Base-by-base conservation (phyloP, 805 yeast species). In the Ogataea kodamae region DNA sequence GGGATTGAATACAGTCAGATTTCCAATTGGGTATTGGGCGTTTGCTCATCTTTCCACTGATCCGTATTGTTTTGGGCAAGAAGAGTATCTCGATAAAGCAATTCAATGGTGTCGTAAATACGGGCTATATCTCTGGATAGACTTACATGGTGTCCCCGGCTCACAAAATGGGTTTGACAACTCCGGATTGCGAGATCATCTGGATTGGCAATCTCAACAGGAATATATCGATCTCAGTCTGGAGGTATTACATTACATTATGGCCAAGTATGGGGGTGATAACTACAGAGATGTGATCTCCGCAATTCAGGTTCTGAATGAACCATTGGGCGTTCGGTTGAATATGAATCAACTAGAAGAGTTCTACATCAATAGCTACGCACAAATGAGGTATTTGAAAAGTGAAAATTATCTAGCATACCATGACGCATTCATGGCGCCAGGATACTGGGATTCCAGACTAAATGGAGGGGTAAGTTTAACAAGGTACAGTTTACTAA, bases 91-190 rank as follows among this genome's bases (percentile, higher is more conserved):
- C 39, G 75, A 80, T 28, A 59, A 71, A 37, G 84, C 86, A 1
- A 60, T 85, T 22, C 72, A 63, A 28, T 85, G 94, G 94, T 76
- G 82, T 12, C 57, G 72, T 14, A 63, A 64, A 24, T 57, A 78
- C 46, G 78, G 68, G 10, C 60, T 85, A 41, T 72, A 81, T 39
- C 81, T 78, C 4, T 77, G 84, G 80, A 61, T 85, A 32, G 94
- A 85, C 51, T 59, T 85, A 34, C 95, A 85, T 49, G 88, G 92
- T 9, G 79, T 72, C 8, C 92, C 94, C 5, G 92, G 90, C 1
- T 79, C 89, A 1, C 94, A 85, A 52, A 85, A 85, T 55, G 94
- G 94, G 9, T 84, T 84, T 64, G 90, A 84, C 50, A 85, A 84
- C 49, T 77, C 86, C 6, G 95, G 95, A 2, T 58, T 70, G 18